Evolutionary conservation across 2,329 filamentous ascomycete genomes (phyloP).

Genomic region (Cladosporium sp.): DNA sequence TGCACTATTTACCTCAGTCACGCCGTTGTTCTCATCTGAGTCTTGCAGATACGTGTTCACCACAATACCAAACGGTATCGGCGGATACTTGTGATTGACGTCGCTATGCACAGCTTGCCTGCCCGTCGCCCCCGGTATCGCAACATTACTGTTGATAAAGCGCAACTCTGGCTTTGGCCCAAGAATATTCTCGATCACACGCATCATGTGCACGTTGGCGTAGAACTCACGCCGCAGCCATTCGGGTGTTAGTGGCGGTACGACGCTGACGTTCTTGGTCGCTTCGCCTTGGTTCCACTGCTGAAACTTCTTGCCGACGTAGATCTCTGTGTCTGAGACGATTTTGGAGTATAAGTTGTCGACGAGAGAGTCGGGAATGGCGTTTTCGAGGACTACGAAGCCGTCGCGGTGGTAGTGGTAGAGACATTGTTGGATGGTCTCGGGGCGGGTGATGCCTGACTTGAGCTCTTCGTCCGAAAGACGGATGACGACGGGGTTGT

Average conservation of each 20-base stretch:
- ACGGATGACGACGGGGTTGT: conserved; percentile 22
- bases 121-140: conserved; percentile 30
- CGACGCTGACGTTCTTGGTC: conserved; percentile 28
- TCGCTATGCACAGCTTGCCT: conserved; percentile 40
- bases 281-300: conserved; percentile 29
- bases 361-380: conserved; percentile 28
- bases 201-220: conserved; percentile 27
- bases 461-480: conserved; percentile 22
- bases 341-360: conserved; percentile 27
- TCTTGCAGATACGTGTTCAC: conserved; percentile 53
- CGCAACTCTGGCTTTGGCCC: conserved; percentile 37
- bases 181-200: conserved; percentile 30
- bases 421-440: conserved; percentile 23
- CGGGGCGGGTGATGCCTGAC: conserved; percentile 17
- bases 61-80: conserved; percentile 49
- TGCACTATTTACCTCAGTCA: conserved; percentile 46
- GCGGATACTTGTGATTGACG: conserved; percentile 39
- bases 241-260: conserved; percentile 25
- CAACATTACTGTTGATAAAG: conserved; percentile 41
- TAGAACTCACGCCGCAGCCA: conserved; percentile 29
- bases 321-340: conserved; percentile 24
- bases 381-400: conserved; percentile 39
- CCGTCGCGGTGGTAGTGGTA: conserved; percentile 36
- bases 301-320: conserved; percentile 23
- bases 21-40: conserved; percentile 49